Evolutionary conservation across 73 alveolate genomes (phyloP).

Genomic region (Paramecium caudatum): DNA sequence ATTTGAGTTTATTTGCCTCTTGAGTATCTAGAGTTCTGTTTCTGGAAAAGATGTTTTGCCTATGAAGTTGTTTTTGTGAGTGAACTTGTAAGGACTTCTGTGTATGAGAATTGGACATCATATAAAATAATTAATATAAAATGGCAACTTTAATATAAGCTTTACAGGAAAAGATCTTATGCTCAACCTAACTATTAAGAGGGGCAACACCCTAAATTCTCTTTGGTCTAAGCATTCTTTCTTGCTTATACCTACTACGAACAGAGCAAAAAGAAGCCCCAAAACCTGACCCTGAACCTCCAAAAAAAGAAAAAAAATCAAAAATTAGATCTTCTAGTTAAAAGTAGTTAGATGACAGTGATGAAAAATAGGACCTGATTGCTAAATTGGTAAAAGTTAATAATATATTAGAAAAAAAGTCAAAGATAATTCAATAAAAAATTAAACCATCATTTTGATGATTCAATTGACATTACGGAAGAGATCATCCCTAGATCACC

Average conservation of each 20-base stretch:
- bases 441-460: conserved; percentile 50
- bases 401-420: conserved; percentile 50
- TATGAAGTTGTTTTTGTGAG: neutral
- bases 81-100: neutral
- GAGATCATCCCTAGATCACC: conserved; percentile 54
- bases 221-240: conserved; percentile 39
- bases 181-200: neutral
- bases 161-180: conserved; percentile 2
- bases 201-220: conserved; percentile 26
- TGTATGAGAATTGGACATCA: neutral
- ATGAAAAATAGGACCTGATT: conserved; percentile 24
- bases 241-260: conserved; percentile 27
- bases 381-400: neutral
- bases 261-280: neutral
- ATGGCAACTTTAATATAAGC: conserved; percentile 1
- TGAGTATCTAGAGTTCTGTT: neutral
- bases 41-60: neutral
- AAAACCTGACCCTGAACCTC: conserved; percentile 17
- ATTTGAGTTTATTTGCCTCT: conserved; percentile 21
- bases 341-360: neutral
- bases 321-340: neutral
- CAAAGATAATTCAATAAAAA: conserved; percentile 29
- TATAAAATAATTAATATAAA: conserved; percentile 2
- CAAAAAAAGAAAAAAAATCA: neutral
- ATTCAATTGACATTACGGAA: conserved; percentile 17